Base-by-base conservation (phyloP, 2,329 filamentous ascomycete genomes). In the Trichoderma sp. region DNA sequence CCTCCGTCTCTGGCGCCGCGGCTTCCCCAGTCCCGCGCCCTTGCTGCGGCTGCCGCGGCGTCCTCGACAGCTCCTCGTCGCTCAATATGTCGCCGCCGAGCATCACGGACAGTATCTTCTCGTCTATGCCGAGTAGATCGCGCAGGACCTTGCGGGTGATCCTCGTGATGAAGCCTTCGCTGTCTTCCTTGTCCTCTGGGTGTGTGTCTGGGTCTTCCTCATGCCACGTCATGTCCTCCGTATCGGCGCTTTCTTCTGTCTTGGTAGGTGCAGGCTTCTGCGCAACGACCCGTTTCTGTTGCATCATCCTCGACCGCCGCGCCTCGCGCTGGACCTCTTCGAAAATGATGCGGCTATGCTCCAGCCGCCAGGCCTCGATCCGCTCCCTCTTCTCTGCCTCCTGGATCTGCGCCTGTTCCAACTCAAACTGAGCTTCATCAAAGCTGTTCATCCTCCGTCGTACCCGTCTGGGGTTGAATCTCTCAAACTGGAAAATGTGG, bases 281-380 rank as follows among this genome's bases (percentile, higher is more conserved):
- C 14, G 84, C 86, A 51, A 80, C 80, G 70, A 87, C 80, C 7
- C 86, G 89, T 74, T 86, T 85, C 39, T 88, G 83, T 65, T 90
- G 85, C 7, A 63, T 15, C 17, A 63, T 63, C 39, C 41, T 55
- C 39, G 59, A 55, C 65, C 90, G 83, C 67, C 82, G 81, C 63
- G 93, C 96, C 77, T 97, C 92, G 67, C 87, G 89, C 76, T 96
- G 91, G 55, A 98, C 93, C 77, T 97, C 92, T 64, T 96, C 91
- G 41, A 97, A 76, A 30, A 99, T 80, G 12, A 92, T 87, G 66
- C 87, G 86, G 75, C 93, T 97, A 75, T 99, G 93, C 73, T 98
- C 94, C 73, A 96, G 78, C 64, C 93, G 86, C 95, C 95, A 99
- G 59, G 87, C 85, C 77, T 98, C 94, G 73, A 99, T 96, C 67